These are phyloP conservation scores for Fusarium staphyleae DNA, from an alignment of 2,329 filamentous ascomycete genomes.

Conservation along the genomic window DNA sequence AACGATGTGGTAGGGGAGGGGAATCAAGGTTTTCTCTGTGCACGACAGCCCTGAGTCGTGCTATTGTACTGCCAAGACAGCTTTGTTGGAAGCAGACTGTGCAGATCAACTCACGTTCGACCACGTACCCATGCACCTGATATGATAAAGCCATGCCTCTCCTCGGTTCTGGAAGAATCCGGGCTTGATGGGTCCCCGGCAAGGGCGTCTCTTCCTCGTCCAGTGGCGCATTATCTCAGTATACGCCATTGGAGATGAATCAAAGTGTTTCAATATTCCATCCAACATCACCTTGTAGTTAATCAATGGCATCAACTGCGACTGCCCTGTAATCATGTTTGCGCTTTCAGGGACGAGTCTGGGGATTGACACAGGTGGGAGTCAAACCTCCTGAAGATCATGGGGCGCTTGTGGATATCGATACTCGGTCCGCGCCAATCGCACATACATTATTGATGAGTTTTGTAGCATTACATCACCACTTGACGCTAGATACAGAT, in stretches of 20 bases:
- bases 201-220: constrained; percentile 27
- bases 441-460: constrained; percentile 6
- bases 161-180: constrained; percentile 8
- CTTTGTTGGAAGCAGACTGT: not conserved
- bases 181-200: constrained; percentile 21
- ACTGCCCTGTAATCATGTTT: too few species aligned
- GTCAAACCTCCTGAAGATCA: constrained; percentile 9
- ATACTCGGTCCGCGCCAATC: constrained; percentile 13
- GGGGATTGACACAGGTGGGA: not conserved
- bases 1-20: constrained; percentile 16
- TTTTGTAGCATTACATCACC: constrained; percentile 31
- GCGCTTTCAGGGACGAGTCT: too few species aligned
- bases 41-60: not conserved
- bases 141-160: constrained; percentile 10
- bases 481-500: constrained; percentile 4
- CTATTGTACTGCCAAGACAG: constrained; percentile 5
- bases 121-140: constrained; percentile 27
- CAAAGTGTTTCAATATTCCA: too few species aligned
- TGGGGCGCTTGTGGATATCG: constrained; percentile 4
- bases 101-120: constrained; percentile 1
- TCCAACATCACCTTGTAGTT: too few species aligned
- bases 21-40: constrained; percentile 20
- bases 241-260: constrained; percentile 19
- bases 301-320: too few species aligned
- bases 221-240: constrained; percentile 26